Base-by-base conservation (phyloP, 116 monocot species). In the Phalaenopsis hybrid region DNA sequence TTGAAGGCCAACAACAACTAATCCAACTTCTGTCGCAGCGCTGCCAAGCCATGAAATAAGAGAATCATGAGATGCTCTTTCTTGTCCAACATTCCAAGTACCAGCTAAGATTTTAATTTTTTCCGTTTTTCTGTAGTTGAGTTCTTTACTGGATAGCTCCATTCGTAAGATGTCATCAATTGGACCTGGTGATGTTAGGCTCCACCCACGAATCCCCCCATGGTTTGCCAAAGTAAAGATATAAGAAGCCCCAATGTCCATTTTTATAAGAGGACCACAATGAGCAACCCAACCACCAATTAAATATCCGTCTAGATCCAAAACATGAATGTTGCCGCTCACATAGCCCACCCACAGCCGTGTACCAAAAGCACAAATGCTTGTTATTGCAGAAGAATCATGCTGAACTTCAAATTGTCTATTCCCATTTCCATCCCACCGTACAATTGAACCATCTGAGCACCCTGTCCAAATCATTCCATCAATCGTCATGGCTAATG, bases 51-150 rank as follows among this genome's bases (percentile, higher is more conserved):
- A 92, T 31, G 87, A 86, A 79, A 87, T 84, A 6, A 92, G 88
- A 63, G 92, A 87, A 81, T 89, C 89, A 76, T 79, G 86, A 78
- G 86, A 81, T 72, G 92, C 86, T 77, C 86, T 88, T 85, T 81
- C 89, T 75, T 92, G 92, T 48, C 88, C 92, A 80, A 92, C 89
- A 86, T 92, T 92, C 92, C 92, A 92, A 58, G 92, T 92, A n/a
- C 86, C 89, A 81, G 59, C 74, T 78, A 92, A 82, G 25, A 92
- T 89, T 78, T 86, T 92, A 84, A 92, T 44, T n/a, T 89, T 88
- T 80, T 86, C 89, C 44, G 75, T n/a, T 51, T 86, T 89, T 20
- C 81, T 84, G 82, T 86, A 92, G 13, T 76, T 80, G 61, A 85
- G 49, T 79, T 93, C 89, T 79, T 85, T 86, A 25, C 81, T 91